Evolutionary conservation across 106 monocot species (phyloP), one percentile per base, ranked within the genome.

Genomic region (Xerophyta viscosa): DNA sequence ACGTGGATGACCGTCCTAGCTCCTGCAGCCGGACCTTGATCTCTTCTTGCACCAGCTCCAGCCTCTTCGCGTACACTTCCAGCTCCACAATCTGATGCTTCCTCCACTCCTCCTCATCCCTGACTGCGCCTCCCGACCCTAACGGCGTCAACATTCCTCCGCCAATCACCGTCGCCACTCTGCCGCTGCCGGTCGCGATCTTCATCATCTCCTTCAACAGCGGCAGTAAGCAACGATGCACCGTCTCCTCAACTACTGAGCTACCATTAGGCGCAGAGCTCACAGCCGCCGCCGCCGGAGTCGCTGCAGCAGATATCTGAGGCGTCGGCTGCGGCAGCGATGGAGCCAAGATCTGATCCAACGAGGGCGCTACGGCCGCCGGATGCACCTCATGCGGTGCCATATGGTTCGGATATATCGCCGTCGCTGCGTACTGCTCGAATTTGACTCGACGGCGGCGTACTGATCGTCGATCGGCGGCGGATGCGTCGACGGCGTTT

Each of bases 71-170:
- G 67, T 67, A 78, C 30, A 84, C 63, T 61, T 84, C 78, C n/a
- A 84, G 71, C 67, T 84, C 83, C 66, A 78, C 29, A 58, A 84
- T 78, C 71, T 71, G 73, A 31, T 84, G 83, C 58, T 64, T 64
- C 63, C 64, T 57, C 78, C 83, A 84, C 60, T 68, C 71, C 31
- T 72, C 74, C 3, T 62, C 73, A 13, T 47, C 39, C 6, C n/a
- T n/a, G n/a, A n/a, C n/a, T n/a, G 8, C 46, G 15, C 46, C 46
- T 7, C 9, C 15, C 7, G 28, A 56, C n/a, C 18, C 46, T 45
- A 27, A 46, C 2, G 54, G 60, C n/a, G 30, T 37, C 50, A 26
- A 33, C 27, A 17, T 45, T 37, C 26, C 49, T 53, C 13, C 26
- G n/a, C n/a, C n/a, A n/a, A n/a, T n/a, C 24, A 17, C 23, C 24